phyloP scores from a whole-genome alignment of 306 rosid genomes.

The Prunus kanzakura region DNA sequence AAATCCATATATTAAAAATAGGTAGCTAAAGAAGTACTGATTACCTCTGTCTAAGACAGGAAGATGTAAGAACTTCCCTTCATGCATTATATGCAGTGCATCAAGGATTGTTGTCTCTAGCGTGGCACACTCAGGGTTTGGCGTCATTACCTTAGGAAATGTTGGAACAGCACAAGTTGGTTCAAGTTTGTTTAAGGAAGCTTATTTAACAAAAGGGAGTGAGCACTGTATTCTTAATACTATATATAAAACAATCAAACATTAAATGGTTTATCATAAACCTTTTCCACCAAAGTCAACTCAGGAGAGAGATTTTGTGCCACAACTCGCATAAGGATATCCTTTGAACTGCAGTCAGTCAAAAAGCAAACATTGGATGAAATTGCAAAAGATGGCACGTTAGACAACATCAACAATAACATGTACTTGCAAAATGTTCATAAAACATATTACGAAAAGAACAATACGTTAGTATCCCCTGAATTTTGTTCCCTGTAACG shows the following conservation, averaged over 20 bases:
- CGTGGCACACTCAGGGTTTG: constrained; percentile 84
- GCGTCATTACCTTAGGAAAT: constrained; percentile 78
- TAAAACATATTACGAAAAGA: constrained; percentile 10
- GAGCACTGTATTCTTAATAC: not conserved
- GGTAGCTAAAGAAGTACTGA: constrained; percentile 25
- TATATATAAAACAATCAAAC: not conserved
- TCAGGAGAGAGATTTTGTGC: constrained; percentile 89
- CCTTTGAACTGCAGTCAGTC: constrained; percentile 72
- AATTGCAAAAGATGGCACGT: not conserved
- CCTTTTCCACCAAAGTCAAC: constrained; percentile 88
- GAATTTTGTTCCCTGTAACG: constrained; percentile 75
- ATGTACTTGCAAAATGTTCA: not conserved
- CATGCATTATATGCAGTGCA: constrained; percentile 91
- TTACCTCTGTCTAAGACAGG: constrained; percentile 88
- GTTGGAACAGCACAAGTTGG: not conserved
- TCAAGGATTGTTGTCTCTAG: constrained; percentile 85
- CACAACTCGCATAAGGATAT: constrained; percentile 90
- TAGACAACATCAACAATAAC: not conserved
- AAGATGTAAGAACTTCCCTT: constrained; percentile 93
- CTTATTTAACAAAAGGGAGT: not conserved
- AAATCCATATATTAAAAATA: not conserved
- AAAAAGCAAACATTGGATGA: constrained; percentile 19
- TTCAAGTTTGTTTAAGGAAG: not conserved
- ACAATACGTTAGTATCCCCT: constrained; percentile 86
- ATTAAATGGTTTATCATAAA: constrained; percentile 7